Evolutionary conservation across 2,329 filamentous ascomycete genomes (phyloP).

Genomic region (Colletotrichum sp.): DNA sequence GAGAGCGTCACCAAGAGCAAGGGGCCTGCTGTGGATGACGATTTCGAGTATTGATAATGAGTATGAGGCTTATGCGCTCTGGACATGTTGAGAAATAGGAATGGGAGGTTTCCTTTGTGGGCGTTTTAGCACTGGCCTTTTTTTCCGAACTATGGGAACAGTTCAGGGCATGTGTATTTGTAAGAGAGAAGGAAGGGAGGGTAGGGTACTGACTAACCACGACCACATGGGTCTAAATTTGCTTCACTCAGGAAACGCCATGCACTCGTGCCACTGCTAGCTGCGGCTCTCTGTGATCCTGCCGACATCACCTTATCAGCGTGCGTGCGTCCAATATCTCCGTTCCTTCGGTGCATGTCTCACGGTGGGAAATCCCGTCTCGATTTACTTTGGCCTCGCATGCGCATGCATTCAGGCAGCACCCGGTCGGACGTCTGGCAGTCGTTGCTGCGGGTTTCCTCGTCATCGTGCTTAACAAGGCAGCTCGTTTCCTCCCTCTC

Average conservation of each 20-base stretch:
- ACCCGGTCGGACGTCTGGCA: background rate
- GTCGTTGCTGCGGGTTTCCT: background rate
- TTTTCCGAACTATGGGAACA: background rate
- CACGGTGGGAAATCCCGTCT: background rate
- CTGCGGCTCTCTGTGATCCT: background rate
- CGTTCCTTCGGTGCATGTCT: background rate
- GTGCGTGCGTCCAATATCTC: background rate
- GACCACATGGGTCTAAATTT: background rate
- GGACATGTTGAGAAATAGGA: background rate
- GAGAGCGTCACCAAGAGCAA: conserved; percentile 89
- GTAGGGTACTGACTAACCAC: background rate
- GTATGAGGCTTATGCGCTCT: background rate
- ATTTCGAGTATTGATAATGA: conserved; percentile 89
- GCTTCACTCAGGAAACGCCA: background rate
- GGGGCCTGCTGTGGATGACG: conserved; percentile 87
- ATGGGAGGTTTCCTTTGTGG: background rate
- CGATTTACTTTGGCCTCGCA: background rate
- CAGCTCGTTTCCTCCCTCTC: background rate
- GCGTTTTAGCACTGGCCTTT: background rate
- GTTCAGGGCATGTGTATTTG: background rate
- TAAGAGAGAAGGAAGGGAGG: background rate
- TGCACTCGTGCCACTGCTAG: background rate
- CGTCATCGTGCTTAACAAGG: background rate
- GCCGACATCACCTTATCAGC: background rate
- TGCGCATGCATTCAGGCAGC: background rate